Evolutionary conservation across 106 monocot species (phyloP), one percentile per base, ranked within the genome.

Genomic region (Agapanthus africanus): DNA sequence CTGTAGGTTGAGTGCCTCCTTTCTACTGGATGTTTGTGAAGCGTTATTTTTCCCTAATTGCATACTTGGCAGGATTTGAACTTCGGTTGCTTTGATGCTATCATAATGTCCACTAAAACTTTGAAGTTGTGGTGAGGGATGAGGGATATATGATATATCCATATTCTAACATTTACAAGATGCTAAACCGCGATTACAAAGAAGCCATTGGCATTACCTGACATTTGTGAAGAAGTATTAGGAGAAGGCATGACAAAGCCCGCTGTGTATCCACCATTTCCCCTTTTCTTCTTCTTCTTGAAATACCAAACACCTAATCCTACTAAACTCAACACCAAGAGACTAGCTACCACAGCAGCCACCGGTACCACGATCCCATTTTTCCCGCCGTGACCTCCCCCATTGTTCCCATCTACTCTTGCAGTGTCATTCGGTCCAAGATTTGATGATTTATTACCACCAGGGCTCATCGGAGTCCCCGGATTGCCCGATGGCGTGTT

Each of bases 171-270:
- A n/a, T n/a, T n/a, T n/a, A n/a, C n/a, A n/a, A n/a, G n/a, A n/a
- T n/a, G n/a, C n/a, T n/a, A n/a, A n/a, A n/a, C n/a, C n/a, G n/a
- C n/a, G n/a, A n/a, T n/a, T n/a, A n/a, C n/a, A n/a, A n/a, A n/a
- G n/a, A n/a, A n/a, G n/a, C n/a, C n/a, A n/a, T n/a, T n/a, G n/a
- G n/a, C n/a, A n/a, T n/a, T 76, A 83, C 84, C 90, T 84, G 87
- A 84, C 38, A 70, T 64, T 36, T 82, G 86, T n/a, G 84, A 80
- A 16, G 89, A 87, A 36, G 42, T 21, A 46, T 62, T 7, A 26
- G 87, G 79, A 9, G 90, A 87, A 65, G 90, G 90, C 73, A 80
- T 73, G 28, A 71, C 70, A 70, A 82, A 84, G 4, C 75, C 78
- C 22, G 70, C 72, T 44, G 59, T 23, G 72, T 82, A 87, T 62